Base-by-base conservation (phyloP, 2,329 filamentous ascomycete species). In the Fusarium poae region DNA sequence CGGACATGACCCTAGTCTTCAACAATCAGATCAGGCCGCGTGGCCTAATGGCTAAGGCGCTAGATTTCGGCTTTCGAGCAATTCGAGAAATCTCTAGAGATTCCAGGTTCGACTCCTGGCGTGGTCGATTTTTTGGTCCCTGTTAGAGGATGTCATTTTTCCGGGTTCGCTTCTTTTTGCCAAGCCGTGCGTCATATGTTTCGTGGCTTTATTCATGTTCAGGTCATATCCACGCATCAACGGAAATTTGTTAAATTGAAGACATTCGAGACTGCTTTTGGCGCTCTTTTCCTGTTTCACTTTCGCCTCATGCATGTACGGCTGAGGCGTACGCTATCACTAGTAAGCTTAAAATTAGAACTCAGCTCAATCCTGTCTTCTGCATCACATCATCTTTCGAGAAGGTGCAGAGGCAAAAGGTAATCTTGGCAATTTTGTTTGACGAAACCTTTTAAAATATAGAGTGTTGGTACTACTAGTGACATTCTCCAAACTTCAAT, bases 71-170 rank as follows among this genome's bases (percentile, higher is more conserved):
- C 25, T 74, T 65, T 25, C 42, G 51, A 52, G 55, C 46, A 48
- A 35, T 29, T 57, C 42, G 52, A 35, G 65, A 50, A 32, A 58
- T 57, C 75, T 77, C 75, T 76, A 77, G 72, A 77, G 75, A 76
- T 77, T 77, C 75, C 75, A 77, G 75, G 76, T 77, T 77, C 76
- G 76, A 77, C 70, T 77, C 76, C 76, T 77, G 76, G 74, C 74
- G 75, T 76, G 76, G 74, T 77, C 76, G 76, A 27, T 56, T 57
- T 25, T 43, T 48, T 34, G 32, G 5, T 25, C 7, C 25, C 25
- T 25, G 5, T 7, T 5, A 25, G 25, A 25, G 5, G 25, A 7
- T 7, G 25, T 25, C 25, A 27, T 56, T 57, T 25, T 43, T 48
- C 12, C 13, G 15, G 15, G 1, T 12, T 18, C 32, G 7, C 7